Conservation (phyloP, 2,329 filamentous ascomycete genomes). For the Monosporascus sp. region DNA sequence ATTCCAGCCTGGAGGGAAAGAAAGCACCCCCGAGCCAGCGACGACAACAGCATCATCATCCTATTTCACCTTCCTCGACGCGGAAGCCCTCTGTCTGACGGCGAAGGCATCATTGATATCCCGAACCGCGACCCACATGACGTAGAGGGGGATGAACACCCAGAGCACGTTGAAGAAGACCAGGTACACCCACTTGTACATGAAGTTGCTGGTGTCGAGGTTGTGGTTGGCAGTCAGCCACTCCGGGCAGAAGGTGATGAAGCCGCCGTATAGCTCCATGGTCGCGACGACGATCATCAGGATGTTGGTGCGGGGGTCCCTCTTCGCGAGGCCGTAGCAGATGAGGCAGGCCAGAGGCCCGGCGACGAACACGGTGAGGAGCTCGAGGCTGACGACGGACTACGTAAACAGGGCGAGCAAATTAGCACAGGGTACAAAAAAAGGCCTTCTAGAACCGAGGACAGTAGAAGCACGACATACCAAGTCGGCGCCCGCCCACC, state of each 20-base stretch:
- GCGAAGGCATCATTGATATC: constrained; percentile 52
- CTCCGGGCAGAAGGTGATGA: constrained; percentile 67
- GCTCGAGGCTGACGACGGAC: constrained; percentile 58
- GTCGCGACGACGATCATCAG: constrained; percentile 62
- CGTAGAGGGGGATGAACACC: constrained; percentile 59
- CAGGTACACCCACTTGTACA: constrained; percentile 63
- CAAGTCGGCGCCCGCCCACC: constrained; percentile 60
- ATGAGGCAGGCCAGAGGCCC: constrained; percentile 55
- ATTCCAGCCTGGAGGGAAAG: too few relatives aligned
- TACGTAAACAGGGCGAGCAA: constrained; percentile 12
- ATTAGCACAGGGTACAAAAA: constrained; percentile 2
- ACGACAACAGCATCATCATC: neutral
- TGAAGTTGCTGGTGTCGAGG: constrained; percentile 60
- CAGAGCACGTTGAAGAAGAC: constrained; percentile 65
- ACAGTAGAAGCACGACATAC: constrained; percentile 27
- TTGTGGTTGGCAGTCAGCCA: constrained; percentile 59
- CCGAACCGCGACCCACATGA: constrained; percentile 46
- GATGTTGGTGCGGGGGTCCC: constrained; percentile 49
- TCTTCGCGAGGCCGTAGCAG: constrained; percentile 54
- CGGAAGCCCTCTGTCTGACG: constrained; percentile 27
- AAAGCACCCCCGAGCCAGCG: too few relatives aligned
- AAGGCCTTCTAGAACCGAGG: too few relatives aligned
- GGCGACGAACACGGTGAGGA: constrained; percentile 59
- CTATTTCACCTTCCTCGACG: constrained; percentile 28
- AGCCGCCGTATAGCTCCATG: constrained; percentile 62